Evolutionary conservation across 1,284 basidiomycete genomes (phyloP).

Genomic region (Marasmius oreades): DNA sequence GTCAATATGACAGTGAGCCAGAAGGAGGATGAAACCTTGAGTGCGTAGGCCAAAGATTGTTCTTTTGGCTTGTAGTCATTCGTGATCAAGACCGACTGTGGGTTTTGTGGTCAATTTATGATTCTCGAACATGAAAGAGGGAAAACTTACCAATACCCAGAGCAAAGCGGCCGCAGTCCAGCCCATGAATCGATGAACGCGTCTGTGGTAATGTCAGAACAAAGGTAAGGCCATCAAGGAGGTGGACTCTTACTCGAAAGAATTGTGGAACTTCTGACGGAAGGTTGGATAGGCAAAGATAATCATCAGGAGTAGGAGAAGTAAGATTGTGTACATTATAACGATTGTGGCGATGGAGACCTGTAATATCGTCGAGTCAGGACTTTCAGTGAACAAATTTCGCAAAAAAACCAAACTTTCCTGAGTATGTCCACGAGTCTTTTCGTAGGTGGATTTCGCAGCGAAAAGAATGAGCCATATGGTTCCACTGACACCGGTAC

Average conservation of each 20-base stretch:
- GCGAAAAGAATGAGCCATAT: constrained; percentile 40
- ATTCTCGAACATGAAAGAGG: neutral
- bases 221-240: neutral
- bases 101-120: neutral
- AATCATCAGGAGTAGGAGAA: constrained; percentile 34
- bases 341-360: constrained; percentile 36
- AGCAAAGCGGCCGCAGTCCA: constrained; percentile 41
- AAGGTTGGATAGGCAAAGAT: constrained; percentile 35
- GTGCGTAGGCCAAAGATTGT: constrained; percentile 31
- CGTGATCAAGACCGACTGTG: constrained; percentile 33
- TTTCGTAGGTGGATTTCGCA: constrained; percentile 33
- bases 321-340: constrained; percentile 37
- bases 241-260: constrained; percentile 32
- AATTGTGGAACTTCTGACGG: constrained; percentile 32
- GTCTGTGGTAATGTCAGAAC: neutral
- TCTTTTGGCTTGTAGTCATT: constrained; percentile 34
- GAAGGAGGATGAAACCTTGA: constrained; percentile 34
- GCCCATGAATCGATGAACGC: constrained; percentile 39
- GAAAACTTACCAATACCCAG: constrained; percentile 33
- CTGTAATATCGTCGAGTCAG: constrained; percentile 1
- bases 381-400: neutral
- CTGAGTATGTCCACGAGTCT: constrained; percentile 29
- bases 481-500: constrained; percentile 37
- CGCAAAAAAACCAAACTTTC: constrained; percentile 20
- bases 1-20: constrained; percentile 37